Conservation (phyloP, 1,284 basidiomycete genomes). For the Cystobasidiaceae sp. region DNA sequence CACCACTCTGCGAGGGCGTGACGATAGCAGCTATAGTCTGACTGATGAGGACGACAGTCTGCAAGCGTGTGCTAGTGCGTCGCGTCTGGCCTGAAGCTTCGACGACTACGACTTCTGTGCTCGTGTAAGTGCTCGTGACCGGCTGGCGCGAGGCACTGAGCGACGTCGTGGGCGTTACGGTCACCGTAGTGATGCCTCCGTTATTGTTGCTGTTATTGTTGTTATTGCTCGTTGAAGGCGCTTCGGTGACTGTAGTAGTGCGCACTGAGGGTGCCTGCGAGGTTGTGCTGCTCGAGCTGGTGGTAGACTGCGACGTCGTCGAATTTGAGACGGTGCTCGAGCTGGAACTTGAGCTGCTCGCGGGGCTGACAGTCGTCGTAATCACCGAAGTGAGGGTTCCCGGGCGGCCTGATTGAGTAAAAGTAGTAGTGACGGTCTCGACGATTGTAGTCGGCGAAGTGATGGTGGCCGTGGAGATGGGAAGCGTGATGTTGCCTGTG, state of each 20-base stretch:
- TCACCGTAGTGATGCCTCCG: neutral
- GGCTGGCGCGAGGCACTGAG: neutral
- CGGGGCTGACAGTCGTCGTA: slow-evolving; percentile 9
- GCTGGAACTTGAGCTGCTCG: neutral
- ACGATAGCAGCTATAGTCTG: slow-evolving; percentile 19
- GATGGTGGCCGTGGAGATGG: slow-evolving; percentile 14
- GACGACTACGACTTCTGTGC: slow-evolving; percentile 17
- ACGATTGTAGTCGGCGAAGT: neutral
- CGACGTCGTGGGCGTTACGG: neutral
- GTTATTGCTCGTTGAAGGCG: slow-evolving; percentile 1
- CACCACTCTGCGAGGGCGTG: neutral
- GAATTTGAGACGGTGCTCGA: neutral
- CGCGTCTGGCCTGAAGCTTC: neutral
- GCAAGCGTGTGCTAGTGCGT: slow-evolving; percentile 10
- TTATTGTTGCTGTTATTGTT: slow-evolving; percentile 13
- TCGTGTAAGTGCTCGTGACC: slow-evolving; percentile 17
- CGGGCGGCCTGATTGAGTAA: neutral
- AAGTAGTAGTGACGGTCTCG: slow-evolving; percentile 13
- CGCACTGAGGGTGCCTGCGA: neutral
- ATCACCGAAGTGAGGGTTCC: slow-evolving; percentile 14
- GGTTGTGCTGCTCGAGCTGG: neutral
- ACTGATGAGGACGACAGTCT: slow-evolving; percentile 22
- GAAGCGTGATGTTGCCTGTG: slow-evolving; percentile 13
- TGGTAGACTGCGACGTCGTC: neutral
- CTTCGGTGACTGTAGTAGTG: slow-evolving; percentile 9